Base-by-base conservation (phyloP, 345 rosid species). In the Excoecaria cochinchinensis region DNA sequence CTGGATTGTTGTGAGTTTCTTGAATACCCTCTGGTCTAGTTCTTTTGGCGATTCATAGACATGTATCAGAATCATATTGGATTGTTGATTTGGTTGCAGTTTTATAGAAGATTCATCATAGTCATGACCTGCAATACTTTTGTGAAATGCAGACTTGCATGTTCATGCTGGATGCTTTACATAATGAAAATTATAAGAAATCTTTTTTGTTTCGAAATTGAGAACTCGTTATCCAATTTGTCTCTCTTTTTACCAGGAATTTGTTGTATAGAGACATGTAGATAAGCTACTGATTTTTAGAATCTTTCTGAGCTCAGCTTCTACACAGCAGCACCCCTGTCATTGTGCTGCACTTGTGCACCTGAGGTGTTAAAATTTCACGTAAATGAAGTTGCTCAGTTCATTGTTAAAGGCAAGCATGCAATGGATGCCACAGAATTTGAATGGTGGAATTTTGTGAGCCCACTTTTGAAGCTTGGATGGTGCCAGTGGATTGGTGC, bases 1-100 rank as follows among this genome's bases (percentile, higher is more conserved):
- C 76, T 22, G 95, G 94, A 70, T 48, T 85, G 9, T 81, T 80
- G 95, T 90, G 87, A 91, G 97, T 85, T 72, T 66, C 78, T 74
- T 46, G 19, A 68, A 21, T 48, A 69, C 53, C 51, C 39, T 52
- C 51, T 40, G 44, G 19, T 38, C 53, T 24, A 67, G 53, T 44
- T 46, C 36, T 22, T 44, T 67, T 67, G 31, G 38, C 13, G 38
- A 31, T 10, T 15, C 59, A 31, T 69, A 44, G 8, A 53, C 19
- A 7, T 4, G 31, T 58, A 69, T 31, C 31, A 66, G 44, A 44
- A 21, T 66, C 24, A 24, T 66, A 16, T 21, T 11, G 25, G 52
- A 46, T 14, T 11, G 4, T 44, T 66, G 11, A 17, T 21, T 21
- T 21, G 22, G 22, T 66, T 44, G 38, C 44, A 66, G 44, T 40